Evolutionary conservation across 129 eudicot species (phyloP).

Genomic region (Helichrysum umbraculigerum): DNA sequence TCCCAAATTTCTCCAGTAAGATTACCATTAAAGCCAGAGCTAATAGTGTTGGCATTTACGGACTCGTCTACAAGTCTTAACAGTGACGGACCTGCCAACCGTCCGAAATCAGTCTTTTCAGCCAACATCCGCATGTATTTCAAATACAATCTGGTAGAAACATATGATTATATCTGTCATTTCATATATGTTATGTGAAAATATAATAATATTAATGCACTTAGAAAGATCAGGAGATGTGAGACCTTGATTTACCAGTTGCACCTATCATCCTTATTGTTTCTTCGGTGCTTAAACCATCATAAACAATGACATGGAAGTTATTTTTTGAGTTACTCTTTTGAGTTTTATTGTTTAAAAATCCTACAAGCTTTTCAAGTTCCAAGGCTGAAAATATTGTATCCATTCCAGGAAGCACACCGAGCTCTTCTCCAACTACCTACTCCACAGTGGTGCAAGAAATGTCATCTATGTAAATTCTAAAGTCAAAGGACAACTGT

Average conservation of each 20-base stretch:
- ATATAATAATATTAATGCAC: background rate
- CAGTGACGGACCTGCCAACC: conserved; percentile 83
- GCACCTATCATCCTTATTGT: conserved; percentile 87
- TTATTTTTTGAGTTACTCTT: conserved; percentile 39
- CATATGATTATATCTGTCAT: background rate
- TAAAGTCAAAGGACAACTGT: no score
- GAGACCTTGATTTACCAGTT: conserved; percentile 72
- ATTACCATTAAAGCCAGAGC: conserved; percentile 51
- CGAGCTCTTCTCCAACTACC: conserved; percentile 97
- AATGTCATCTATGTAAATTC: no score
- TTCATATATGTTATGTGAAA: background rate
- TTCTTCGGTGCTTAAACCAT: conserved; percentile 83
- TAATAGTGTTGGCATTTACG: conserved; percentile 38
- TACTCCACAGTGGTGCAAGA: conserved; percentile 38
- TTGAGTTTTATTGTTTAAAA: conserved; percentile 40
- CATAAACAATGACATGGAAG: conserved; percentile 72
- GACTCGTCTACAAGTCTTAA: conserved; percentile 79
- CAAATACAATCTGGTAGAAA: conserved; percentile 64
- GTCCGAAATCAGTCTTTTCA: conserved; percentile 88
- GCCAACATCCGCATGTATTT: conserved; percentile 71
- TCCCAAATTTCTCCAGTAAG: conserved; percentile 89
- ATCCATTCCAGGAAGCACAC: conserved; percentile 99
- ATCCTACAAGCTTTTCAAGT: conserved; percentile 64
- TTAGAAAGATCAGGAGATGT: conserved; percentile 5
- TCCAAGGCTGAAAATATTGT: conserved; percentile 74